phyloP scores from a whole-genome alignment of 1,139 yeast species.

The Protomyces gravidus region DNA sequence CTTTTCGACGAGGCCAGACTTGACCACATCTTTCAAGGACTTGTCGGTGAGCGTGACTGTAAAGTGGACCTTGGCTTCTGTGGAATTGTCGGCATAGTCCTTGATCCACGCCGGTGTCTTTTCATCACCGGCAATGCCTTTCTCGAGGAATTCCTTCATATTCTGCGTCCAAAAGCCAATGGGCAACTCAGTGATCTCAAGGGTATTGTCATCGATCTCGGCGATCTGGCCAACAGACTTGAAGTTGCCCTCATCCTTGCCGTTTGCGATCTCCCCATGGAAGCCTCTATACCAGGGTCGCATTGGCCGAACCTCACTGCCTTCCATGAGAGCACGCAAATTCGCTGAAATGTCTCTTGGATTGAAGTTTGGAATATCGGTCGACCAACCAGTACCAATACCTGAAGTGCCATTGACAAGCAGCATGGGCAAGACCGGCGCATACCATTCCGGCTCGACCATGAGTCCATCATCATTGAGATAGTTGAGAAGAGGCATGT shows the following conservation, averaged over 20 bases:
- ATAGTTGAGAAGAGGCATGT: constrained; percentile 71
- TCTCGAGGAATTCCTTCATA: constrained; percentile 75
- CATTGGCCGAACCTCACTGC: constrained; percentile 68
- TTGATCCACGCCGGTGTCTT: constrained; percentile 79
- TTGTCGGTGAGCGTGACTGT: constrained; percentile 67
- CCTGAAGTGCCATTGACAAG: constrained; percentile 96
- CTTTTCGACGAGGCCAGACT: constrained; percentile 73
- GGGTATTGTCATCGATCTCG: constrained; percentile 69
- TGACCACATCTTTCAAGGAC: constrained; percentile 75
- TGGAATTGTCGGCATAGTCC: constrained; percentile 93
- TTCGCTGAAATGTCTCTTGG: constrained; percentile 79
- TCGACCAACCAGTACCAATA: constrained; percentile 99
- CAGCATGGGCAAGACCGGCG: constrained; percentile 88
- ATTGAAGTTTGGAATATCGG: constrained; percentile 83
- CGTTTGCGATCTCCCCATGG: constrained; percentile 72
- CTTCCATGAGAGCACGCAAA: constrained; percentile 65
- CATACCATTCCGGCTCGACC: constrained; percentile 94
- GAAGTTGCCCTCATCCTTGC: constrained; percentile 53
- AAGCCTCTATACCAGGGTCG: constrained; percentile 95
- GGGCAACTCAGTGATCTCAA: constrained; percentile 91
- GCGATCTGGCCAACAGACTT: constrained; percentile 75
- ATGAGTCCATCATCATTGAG: constrained; percentile 89
- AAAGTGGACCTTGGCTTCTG: constrained; percentile 61
- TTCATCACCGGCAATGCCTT: constrained; percentile 69
- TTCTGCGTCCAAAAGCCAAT: constrained; percentile 88